Evolutionary conservation across 805 yeast species (phyloP), one percentile per base, ranked within the genome.

Genomic region (Cyberlindnera mrakii): DNA sequence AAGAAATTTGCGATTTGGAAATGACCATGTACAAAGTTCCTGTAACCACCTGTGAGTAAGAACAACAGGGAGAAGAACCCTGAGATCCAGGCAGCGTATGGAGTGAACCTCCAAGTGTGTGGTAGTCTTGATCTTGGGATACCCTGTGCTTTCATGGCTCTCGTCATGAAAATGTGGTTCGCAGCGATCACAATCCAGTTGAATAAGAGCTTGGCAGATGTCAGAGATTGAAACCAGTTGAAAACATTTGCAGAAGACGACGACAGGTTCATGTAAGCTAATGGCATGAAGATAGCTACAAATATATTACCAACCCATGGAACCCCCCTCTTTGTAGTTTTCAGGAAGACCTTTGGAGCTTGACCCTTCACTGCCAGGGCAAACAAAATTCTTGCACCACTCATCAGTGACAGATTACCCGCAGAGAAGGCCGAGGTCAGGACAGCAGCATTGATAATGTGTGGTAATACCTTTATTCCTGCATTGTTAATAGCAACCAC

Each of bases 401-500:
- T 49, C 19, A 60, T 48, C 9, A 63, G 37, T 13, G 51, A 44
- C 29, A 55, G 50, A 45, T 64, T 64, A 13, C 60, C 67, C 20
- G 69, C 67, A 11, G 67, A 61, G 33, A 66, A 61, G 2, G 71
- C 72, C 8, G 70, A 66, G 1, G 68, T 60, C 38, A 66, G 52
- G 29, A 66, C 65, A 23, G 62, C 60, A 7, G 64, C 71, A 49
- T 67, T 67, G 37, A 67, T 55, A 23, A 64, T 53, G 43, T 56
- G 60, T 16, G 67, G 68, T 23, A 68, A 49, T 1, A 54, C 70
- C 30, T 51, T 54, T 25, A 68, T 64, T 35, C 55, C 46, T 2
- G 82, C 82, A 50, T 70, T 72, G 58, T 75, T 72, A 45, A 67
- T 62, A 5, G 68, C 71, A 48, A 68, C 54, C 10, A 68, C 71